phyloP scores from a whole-genome alignment of 495 filamentous ascomycete genomes.

The Cladorrhinum samala region DNA sequence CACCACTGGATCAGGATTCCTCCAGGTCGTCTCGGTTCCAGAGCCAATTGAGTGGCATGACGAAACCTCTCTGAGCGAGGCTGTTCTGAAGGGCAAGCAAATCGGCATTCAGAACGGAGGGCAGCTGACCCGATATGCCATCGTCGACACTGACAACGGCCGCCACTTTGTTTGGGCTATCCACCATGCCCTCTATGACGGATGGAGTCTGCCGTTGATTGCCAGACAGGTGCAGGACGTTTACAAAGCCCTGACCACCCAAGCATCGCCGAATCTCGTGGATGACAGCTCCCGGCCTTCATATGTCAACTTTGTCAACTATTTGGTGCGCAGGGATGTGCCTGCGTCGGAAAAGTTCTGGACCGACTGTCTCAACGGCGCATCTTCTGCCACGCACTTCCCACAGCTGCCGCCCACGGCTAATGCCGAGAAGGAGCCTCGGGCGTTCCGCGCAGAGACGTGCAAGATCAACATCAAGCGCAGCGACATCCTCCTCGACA shows the following conservation, averaged over 20 bases:
- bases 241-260: conserved; percentile 12
- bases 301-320: conserved; percentile 30
- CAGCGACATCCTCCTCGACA: conserved; percentile 6
- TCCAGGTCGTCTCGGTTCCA: conserved; percentile 19
- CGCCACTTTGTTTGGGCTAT: conserved; percentile 49
- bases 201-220: conserved; percentile 50
- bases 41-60: conserved; percentile 14
- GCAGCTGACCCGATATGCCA: conserved; percentile 19
- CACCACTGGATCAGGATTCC: conserved; percentile 1
- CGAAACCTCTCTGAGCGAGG: conserved; percentile 12
- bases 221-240: conserved; percentile 36
- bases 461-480: conserved; percentile 7
- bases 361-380: conserved; percentile 10
- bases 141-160: conserved; percentile 10
- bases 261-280: background rate
- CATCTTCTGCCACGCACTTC: conserved; percentile 13
- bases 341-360: conserved; percentile 24
- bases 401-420: conserved; percentile 13
- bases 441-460: conserved; percentile 10
- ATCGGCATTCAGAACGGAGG: conserved; percentile 18
- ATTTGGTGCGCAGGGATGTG: conserved; percentile 16
- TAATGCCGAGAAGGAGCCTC: background rate
- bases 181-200: conserved; percentile 62
- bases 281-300: conserved; percentile 7
- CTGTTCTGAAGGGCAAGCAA: conserved; percentile 9